Base-by-base conservation (phyloP, 192 early-diverging fungal species). In the Coemansia umbellata region DNA sequence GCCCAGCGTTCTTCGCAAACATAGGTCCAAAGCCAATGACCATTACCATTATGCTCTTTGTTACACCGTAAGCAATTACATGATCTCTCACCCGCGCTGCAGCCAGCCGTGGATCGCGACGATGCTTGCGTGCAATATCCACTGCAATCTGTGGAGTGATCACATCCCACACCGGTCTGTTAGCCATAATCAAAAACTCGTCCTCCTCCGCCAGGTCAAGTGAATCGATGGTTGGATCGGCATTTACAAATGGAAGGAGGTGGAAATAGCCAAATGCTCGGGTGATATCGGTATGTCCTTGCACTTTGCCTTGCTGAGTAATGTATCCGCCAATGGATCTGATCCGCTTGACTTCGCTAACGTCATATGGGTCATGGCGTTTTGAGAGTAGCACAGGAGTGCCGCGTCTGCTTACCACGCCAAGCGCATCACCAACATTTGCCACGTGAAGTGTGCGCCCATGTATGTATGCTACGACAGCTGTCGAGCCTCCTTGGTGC, bases 211-310 rank as follows among this genome's bases (percentile, higher is more conserved):
- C 79, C 50, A 95, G 65, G 18, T 85, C 80, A 13, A 90, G 79
- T 5, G 78, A 74, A 36, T 81, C 79, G 44, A 92, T 88, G 27
- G 67, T 90, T 8, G 92, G 91, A 40, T 91, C 88, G 8, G 90
- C 85, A 57, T 92, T 95, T 41, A 95, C 85, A 19, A 83, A 74
- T 5, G 90, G 90, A 6, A 90, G 77, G 36, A 91, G 60, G 52
- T 87, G 82, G 50, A 90, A 95, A 70, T 93, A 91, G 0, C 92
- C 92, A 77, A 95, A 93, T 2, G 82, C 84, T 18, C 90, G 75
- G 3, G 89, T 90, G 4, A 93, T 81, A 15, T 87, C 80, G 11
- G 85, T 53, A 63, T 90, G 84, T 26, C 81, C 86, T 44, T 92
- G 90, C 9, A 95, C 78, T 17, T 85, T 72, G 19, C 87, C 85